phyloP scores from a whole-genome alignment of 192 early-diverging fungal species.

The Coemansia sp. region DNA sequence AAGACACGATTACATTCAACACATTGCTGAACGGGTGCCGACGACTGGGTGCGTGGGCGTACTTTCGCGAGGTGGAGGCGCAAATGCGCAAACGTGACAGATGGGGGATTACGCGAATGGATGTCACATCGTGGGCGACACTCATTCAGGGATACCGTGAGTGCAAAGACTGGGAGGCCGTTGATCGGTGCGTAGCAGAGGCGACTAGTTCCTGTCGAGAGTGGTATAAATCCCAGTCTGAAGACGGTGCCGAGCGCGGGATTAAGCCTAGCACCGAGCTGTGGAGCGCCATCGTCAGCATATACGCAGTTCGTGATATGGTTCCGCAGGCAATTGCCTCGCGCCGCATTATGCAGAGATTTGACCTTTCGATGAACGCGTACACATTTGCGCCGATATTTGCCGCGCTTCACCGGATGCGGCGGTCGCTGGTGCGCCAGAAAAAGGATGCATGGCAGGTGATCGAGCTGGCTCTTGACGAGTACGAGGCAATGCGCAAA shows the following conservation, averaged over 20 bases:
- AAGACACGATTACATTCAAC: conserved; percentile 45
- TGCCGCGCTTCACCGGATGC: conserved; percentile 35
- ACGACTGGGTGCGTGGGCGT: conserved; percentile 24
- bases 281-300: conserved; percentile 34
- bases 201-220: conserved; percentile 16
- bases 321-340: conserved; percentile 31
- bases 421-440: conserved; percentile 10
- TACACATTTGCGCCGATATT: conserved; percentile 37
- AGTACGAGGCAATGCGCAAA: conserved; percentile 31
- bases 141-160: conserved; percentile 39
- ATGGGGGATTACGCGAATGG: conserved; percentile 44
- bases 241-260: background rate
- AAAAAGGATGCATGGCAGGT: conserved; percentile 21
- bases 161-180: conserved; percentile 32
- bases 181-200: conserved; percentile 26
- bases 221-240: conserved; percentile 16
- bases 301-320: conserved; percentile 41
- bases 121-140: conserved; percentile 40
- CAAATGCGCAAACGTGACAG: conserved; percentile 34
- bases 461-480: conserved; percentile 20
- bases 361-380: conserved; percentile 20
- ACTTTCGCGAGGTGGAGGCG: conserved; percentile 26
- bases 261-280: conserved; percentile 28
- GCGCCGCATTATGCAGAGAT: conserved; percentile 20
- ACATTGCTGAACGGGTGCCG: conserved; percentile 47